These are phyloP conservation scores for Eimeria acervulina DNA, from an alignment of 169 alveolate genomes.

Conservation along the genomic window DNA sequence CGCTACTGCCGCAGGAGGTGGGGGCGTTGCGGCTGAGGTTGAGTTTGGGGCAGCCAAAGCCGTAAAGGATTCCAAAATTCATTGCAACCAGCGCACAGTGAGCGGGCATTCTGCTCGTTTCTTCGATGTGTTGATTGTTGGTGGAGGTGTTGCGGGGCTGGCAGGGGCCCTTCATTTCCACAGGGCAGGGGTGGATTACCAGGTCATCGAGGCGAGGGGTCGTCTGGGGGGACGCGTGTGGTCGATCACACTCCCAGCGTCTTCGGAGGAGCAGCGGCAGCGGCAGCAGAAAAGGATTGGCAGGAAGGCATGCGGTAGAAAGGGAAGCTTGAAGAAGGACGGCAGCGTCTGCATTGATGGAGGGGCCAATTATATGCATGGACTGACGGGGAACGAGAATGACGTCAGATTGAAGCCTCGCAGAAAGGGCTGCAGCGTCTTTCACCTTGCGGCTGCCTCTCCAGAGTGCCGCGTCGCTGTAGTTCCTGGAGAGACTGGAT, in stretches of 20 bases:
- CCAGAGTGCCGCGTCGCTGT: constrained; percentile 74
- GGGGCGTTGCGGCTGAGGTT: constrained; percentile 24
- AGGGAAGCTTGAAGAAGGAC: constrained; percentile 43
- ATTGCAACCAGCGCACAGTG: neutral
- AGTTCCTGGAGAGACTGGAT: constrained; percentile 73
- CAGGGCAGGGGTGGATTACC: constrained; percentile 75
- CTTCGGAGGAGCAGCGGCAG: constrained; percentile 57
- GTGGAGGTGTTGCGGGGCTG: constrained; percentile 78
- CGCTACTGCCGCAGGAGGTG: constrained; percentile 34
- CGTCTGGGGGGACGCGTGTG: constrained; percentile 81
- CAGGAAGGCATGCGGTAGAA: neutral
- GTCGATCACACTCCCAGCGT: constrained; percentile 67
- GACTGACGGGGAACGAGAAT: constrained; percentile 75
- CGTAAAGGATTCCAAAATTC: neutral
- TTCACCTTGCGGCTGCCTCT: constrained; percentile 74
- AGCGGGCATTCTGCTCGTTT: constrained; percentile 28
- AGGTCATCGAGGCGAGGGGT: constrained; percentile 59
- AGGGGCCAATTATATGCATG: constrained; percentile 73
- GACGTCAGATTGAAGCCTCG: constrained; percentile 69
- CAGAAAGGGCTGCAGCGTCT: constrained; percentile 74
- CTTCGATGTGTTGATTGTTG: constrained; percentile 76
- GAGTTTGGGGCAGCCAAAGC: neutral
- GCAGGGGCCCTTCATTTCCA: constrained; percentile 77
- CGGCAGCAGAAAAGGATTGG: constrained; percentile 7
- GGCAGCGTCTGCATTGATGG: constrained; percentile 67